These are phyloP conservation scores for Malassezia equina DNA, from an alignment of 1,284 basidiomycete species.

Conservation along the genomic window DNA sequence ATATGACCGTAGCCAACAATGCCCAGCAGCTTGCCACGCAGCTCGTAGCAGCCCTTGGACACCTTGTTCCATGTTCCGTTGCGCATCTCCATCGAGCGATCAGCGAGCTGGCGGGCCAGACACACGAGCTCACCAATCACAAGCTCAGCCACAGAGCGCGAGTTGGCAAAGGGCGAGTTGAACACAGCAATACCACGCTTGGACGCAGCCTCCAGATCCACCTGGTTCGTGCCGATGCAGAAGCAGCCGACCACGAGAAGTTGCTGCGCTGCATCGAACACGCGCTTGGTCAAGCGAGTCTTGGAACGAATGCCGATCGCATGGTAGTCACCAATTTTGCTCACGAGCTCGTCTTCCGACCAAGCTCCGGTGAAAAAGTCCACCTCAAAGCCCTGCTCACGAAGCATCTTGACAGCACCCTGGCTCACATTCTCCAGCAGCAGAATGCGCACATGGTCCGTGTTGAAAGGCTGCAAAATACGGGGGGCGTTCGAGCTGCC, in stretches of 20 bases:
- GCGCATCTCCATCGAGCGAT: constrained; percentile 78
- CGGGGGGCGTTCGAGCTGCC: constrained; percentile 17
- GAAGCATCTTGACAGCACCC: constrained; percentile 74
- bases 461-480: constrained; percentile 42
- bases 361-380: constrained; percentile 80
- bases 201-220: constrained; percentile 75
- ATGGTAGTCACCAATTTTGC: constrained; percentile 77
- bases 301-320: constrained; percentile 94
- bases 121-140: constrained; percentile 89
- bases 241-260: constrained; percentile 95
- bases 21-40: constrained; percentile 92
- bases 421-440: constrained; percentile 90
- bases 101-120: constrained; percentile 84
- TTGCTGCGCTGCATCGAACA: constrained; percentile 59
- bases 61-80: constrained; percentile 96
- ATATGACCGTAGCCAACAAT: constrained; percentile 99
- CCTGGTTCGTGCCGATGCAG: constrained; percentile 99
- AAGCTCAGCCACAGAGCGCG: constrained; percentile 94
- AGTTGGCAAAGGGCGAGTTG: constrained; percentile 99
- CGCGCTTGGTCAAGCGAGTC: constrained; percentile 83
- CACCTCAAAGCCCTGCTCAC: constrained; percentile 78
- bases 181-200: constrained; percentile 91
- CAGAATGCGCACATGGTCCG: constrained; percentile 54
- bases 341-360: constrained; percentile 81
- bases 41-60: constrained; percentile 94